Evolutionary conservation across 2,329 filamentous ascomycete genomes (phyloP).

Genomic region (Lasiodiplodia citricola): DNA sequence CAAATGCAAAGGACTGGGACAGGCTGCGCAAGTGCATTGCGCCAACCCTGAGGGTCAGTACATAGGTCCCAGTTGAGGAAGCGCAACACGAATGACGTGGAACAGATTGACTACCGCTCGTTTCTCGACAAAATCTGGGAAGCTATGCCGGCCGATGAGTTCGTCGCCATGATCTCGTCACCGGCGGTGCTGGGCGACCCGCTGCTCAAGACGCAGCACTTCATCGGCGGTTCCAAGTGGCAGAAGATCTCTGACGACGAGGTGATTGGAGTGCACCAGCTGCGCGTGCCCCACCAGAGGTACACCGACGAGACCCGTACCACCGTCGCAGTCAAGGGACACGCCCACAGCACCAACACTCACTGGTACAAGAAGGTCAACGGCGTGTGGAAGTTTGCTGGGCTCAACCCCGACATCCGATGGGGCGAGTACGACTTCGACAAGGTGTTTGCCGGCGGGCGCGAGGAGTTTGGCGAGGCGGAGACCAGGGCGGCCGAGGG

Average conservation of each 20-base stretch:
- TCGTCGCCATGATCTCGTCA: slow-evolving; percentile 59
- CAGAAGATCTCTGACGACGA: slow-evolving; percentile 55
- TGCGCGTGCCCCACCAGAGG: slow-evolving; percentile 63
- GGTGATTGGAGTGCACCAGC: slow-evolving; percentile 61
- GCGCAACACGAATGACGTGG: slow-evolving; percentile 22
- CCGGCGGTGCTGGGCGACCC: slow-evolving; percentile 60
- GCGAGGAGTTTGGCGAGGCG: slow-evolving; percentile 51
- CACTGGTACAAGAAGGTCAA: slow-evolving; percentile 64
- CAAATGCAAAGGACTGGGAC: slow-evolving; percentile 58
- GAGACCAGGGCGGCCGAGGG: slow-evolving; percentile 47
- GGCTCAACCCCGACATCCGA: slow-evolving; percentile 58
- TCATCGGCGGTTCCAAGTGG: slow-evolving; percentile 60
- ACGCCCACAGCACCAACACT: slow-evolving; percentile 60
- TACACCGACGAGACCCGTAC: slow-evolving; percentile 56
- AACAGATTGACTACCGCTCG: slow-evolving; percentile 70
- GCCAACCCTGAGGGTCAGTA: slow-evolving; percentile 55
- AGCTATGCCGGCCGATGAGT: slow-evolving; percentile 60
- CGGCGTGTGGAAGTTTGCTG: slow-evolving; percentile 64
- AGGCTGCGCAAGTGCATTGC: slow-evolving; percentile 66
- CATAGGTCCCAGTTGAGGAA: neutral
- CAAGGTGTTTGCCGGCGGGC: slow-evolving; percentile 57
- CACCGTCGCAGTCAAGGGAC: slow-evolving; percentile 60
- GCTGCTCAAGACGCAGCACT: slow-evolving; percentile 62
- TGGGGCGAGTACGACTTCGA: slow-evolving; percentile 64
- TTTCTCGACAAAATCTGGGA: slow-evolving; percentile 63